Evolutionary conservation across 208 protist species (phyloP).

Genomic region (Leishmania major): DNA sequence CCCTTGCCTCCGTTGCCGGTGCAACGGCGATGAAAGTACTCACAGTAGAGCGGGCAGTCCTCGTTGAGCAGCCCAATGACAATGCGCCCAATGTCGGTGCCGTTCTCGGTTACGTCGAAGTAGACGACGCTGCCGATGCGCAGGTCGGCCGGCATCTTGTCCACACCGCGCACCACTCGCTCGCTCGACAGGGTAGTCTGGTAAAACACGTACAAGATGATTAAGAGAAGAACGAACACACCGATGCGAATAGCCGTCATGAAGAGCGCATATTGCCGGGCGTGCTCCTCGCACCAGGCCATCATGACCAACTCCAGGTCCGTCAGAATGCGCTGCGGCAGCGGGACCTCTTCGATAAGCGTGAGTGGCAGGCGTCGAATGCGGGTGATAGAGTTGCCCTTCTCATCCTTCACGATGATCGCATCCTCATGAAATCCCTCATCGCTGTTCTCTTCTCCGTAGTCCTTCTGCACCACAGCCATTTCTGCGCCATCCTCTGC

Average conservation of each 20-base stretch:
- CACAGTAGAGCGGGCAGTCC: conserved; percentile 88
- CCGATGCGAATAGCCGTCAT: conserved; percentile 56
- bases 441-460: conserved; percentile 24
- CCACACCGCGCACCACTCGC: conserved; percentile 78
- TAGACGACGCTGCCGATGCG: conserved; percentile 89
- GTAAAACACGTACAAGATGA: conserved; percentile 88
- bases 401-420: conserved; percentile 64
- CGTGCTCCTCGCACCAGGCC: conserved; percentile 90
- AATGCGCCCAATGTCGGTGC: conserved; percentile 74
- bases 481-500: conserved; percentile 4
- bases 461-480: conserved; percentile 26
- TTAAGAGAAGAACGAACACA: conserved; percentile 74
- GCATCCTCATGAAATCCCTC: conserved; percentile 61
- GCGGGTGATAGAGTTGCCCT: conserved; percentile 66
- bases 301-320: conserved; percentile 89
- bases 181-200: conserved; percentile 77
- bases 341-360: conserved; percentile 84
- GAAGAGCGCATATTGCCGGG: conserved; percentile 75
- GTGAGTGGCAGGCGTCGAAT: conserved; percentile 74
- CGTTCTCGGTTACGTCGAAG: conserved; percentile 88
- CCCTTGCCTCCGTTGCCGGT: conserved; percentile 71
- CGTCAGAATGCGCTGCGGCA: conserved; percentile 73
- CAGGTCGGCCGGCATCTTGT: conserved; percentile 82
- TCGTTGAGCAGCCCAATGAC: conserved; percentile 89
- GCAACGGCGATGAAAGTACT: conserved; percentile 90